Evolutionary conservation across 306 rosid genomes (phyloP), one percentile per base, ranked within the genome.

Genomic region (Crotalaria pallida): DNA sequence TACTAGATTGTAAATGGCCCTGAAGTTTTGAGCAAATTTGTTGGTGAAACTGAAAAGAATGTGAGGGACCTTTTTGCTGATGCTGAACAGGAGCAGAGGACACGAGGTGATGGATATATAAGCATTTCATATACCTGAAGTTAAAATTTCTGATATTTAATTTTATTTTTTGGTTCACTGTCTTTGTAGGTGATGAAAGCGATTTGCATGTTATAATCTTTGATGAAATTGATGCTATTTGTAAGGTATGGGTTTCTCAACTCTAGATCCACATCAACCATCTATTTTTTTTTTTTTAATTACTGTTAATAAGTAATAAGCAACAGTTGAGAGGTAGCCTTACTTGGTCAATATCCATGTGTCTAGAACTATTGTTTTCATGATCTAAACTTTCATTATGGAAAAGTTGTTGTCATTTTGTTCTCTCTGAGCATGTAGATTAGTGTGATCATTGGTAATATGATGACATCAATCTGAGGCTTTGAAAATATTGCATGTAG

Each of bases 1-100:
- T 79, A 36, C 43, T 69, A 95, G 99, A 89, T 95, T 78, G 96
- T 95, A 72, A 95, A 95, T 72, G 99, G 99, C 69, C 99, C 99
- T 59, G 99, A 95, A 86, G 96, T 95, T 49, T 77, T 95, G 86
- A 95, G 92, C 87, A 95, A 95, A 75, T 95, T 80, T 65, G 96
- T 95, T 80, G 99, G 99, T 71, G 99, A 95, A 86, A 91, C 97
- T 58, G 99, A 95, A 77, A 95, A 95, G 83, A 95, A 95, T 69
- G 97, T 95, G 24, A 84, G 99, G 78, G 99, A 95, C 81, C 92
- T 95, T 72, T 95, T 95, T 87, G 96, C 97, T 43, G 99, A 95
- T 89, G 99, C 99, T 60, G 99, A 95, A 81, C 89, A 83, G 63
- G 99, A 95, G 69, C 97, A 95, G 77, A 91, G 87, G 82, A 45